Evolutionary conservation across 129 eudicot genomes (phyloP).

Genomic region (Escallonia rubra): DNA sequence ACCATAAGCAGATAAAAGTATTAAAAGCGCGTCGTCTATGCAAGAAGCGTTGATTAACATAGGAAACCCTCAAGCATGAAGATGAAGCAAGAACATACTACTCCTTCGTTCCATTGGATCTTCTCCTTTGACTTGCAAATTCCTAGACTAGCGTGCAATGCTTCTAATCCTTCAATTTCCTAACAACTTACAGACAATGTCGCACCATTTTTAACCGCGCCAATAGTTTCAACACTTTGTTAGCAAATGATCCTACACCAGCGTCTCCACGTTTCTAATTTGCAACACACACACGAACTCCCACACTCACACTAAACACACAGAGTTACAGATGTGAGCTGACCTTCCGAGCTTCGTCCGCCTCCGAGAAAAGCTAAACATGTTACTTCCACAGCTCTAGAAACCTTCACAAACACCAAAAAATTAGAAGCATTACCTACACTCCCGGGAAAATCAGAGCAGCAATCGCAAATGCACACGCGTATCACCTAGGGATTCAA

Average conservation of each 20-base stretch:
- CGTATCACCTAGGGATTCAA: slow-evolving; percentile 2
- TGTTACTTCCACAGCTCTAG: slow-evolving; percentile 13
- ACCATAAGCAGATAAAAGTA: not conserved
- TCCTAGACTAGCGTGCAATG: too few species aligned
- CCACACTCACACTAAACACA: slow-evolving; percentile 9
- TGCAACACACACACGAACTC: not conserved
- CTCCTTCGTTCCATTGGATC: too few species aligned
- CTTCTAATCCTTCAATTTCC: too few species aligned
- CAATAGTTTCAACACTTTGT: not conserved
- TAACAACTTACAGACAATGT: not conserved
- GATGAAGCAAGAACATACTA: not conserved
- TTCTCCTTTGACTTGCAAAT: too few species aligned
- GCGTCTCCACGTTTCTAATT: not conserved
- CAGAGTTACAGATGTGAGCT: slow-evolving; percentile 8
- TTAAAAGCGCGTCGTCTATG: not conserved
- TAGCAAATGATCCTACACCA: slow-evolving; percentile 2
- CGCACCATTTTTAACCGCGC: not conserved
- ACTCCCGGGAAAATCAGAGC: not conserved
- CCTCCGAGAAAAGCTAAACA: slow-evolving; percentile 85
- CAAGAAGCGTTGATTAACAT: not conserved
- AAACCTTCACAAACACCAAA: not conserved
- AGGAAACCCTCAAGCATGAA: not conserved
- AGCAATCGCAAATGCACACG: not conserved
- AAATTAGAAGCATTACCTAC: not conserved
- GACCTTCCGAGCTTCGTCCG: slow-evolving; percentile 94